A percentile compares a stretch with the other conserved stretches of the same genome.
These are phyloP conservation scores for Boletus rufocinnamomeus DNA, from an alignment of 768 basidiomycete species.

Conservation along the genomic window DNA sequence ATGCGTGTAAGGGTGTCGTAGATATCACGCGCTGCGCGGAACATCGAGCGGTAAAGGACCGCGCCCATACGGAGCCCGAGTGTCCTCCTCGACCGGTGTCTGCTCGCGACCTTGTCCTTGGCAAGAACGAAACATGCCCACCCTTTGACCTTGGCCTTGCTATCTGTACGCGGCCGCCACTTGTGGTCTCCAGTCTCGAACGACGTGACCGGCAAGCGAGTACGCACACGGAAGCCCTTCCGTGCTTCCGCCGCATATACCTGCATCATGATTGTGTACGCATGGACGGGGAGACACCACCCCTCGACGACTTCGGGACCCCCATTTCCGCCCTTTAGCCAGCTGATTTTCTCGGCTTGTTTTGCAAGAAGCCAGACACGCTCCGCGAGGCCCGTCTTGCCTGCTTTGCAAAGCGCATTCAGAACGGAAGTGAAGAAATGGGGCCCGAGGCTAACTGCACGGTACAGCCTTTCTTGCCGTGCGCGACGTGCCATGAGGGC, in stretches of 20 bases:
- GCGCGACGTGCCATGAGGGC: conserved; percentile 25
- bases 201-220: conserved; percentile 6
- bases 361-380: conserved; percentile 65
- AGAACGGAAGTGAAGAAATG: conserved; percentile 59
- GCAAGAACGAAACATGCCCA: conserved; percentile 37
- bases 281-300: conserved; percentile 66
- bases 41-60: conserved; percentile 41
- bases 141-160: conserved; percentile 34
- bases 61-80: conserved; percentile 34
- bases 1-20: conserved; percentile 27
- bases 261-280: conserved; percentile 74
- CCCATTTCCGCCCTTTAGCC: conserved; percentile 31
- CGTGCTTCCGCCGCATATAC: conserved; percentile 53
- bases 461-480: conserved; percentile 37
- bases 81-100: conserved; percentile 28
- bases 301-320: conserved; percentile 37
- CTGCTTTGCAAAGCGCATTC: conserved; percentile 58
- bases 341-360: conserved; percentile 59
- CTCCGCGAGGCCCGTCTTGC: conserved; percentile 56
- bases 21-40: conserved; percentile 33
- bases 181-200: conserved; percentile 7
- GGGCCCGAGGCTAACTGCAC: conserved; percentile 57
- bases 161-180: conserved; percentile 21
- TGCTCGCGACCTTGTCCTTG: conserved; percentile 21
- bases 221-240: conserved; percentile 23